Base-by-base conservation (phyloP, 1,139 yeast species). In the Suhomyces anneliseae region DNA sequence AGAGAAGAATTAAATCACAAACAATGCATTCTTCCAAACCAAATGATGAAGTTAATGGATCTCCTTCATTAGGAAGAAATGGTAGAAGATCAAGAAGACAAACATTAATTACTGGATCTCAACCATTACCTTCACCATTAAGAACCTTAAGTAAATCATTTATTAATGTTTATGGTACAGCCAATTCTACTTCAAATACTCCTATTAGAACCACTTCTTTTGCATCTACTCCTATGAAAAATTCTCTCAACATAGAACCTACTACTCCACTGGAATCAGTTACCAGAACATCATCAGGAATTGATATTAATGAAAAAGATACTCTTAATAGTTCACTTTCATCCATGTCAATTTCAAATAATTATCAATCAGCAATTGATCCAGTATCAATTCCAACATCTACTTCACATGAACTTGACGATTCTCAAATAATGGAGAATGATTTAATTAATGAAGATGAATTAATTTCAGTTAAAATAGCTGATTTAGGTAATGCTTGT, bases 81-180 rank as follows among this genome's bases (percentile, higher is more conserved):
- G 79, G 79, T 4, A 69, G 89, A 50, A 71, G 86, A 48, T 73
- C 89, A 27, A 77, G 96, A 58, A 71, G 95, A 41, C 83, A 83
- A 52, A 84, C 96, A 0, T 68, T 90, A 36, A 85, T 92, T 42
- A 88, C 95, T 0, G 97, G 93, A 1, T 85, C 93, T 0, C 93
- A 87, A 61, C 96, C 96, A 11, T 69, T 89, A 44, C 95, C 95
- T 1, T 84, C 92, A 0, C 93, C 95, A 2, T 71, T 87, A 34
- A 54, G 66, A 29, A 55, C 65, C 1, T 61, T 61, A 49, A 62
- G 60, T 52, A 61, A 59, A 44, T 57, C 64, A 11, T 60, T 61
- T 43, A 65, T 74, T 32, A 71, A 66, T 47, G 69, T 69, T 15
- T 70, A 66, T 48, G 76, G 74, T 9, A 62, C 72, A 36, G 65